Percentiles rank a stretch among this genome's conserved stretches.
Conservation (phyloP, 495 filamentous ascomycete genomes). For the Parathielavia appendiculata region DNA sequence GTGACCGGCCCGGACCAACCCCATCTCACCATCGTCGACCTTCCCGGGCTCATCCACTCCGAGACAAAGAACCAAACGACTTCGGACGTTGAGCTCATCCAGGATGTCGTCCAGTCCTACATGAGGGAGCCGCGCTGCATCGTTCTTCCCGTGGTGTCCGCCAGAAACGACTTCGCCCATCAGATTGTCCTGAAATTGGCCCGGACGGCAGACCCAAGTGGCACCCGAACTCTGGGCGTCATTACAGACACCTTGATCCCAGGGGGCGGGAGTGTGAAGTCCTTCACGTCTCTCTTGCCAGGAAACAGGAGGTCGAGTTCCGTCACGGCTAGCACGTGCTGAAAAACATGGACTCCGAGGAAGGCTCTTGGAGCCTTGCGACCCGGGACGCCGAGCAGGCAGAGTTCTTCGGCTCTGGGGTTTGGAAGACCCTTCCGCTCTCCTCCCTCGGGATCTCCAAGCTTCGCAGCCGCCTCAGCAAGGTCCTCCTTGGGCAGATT, state of each 20-base stretch:
- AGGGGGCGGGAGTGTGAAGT: conserved; percentile 17
- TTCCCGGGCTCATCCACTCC: conserved; percentile 56
- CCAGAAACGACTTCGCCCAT: conserved; percentile 46
- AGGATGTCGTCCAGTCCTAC: conserved; percentile 51
- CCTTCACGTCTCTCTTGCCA: conserved; percentile 19
- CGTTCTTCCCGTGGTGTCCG: conserved; percentile 54
- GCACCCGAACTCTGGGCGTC: conserved; percentile 52
- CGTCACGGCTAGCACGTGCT: conserved; percentile 59
- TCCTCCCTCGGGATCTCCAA: background rate
- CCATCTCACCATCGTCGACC: conserved; percentile 61
- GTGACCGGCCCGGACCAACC: conserved; percentile 55
- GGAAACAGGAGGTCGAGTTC: conserved; percentile 23
- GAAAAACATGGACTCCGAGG: conserved; percentile 52
- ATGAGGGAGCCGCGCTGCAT: conserved; percentile 54
- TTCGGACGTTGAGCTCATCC: conserved; percentile 45
- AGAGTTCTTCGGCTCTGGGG: conserved; percentile 7
- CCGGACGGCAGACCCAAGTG: conserved; percentile 38
- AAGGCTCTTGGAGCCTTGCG: conserved; percentile 13
- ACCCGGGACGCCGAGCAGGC: background rate
- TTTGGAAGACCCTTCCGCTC: background rate
- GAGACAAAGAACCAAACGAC: conserved; percentile 41
- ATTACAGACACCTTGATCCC: conserved; percentile 36
- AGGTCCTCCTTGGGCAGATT: conserved; percentile 9
- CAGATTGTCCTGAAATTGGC: conserved; percentile 45
- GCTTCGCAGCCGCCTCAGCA: conserved; percentile 3